A percentile compares a stretch with the other conserved stretches of the same genome.
These are phyloP conservation scores for Pelargonium cotyledonis DNA, from an alignment of 441 rosid species.

Conservation along the genomic window DNA sequence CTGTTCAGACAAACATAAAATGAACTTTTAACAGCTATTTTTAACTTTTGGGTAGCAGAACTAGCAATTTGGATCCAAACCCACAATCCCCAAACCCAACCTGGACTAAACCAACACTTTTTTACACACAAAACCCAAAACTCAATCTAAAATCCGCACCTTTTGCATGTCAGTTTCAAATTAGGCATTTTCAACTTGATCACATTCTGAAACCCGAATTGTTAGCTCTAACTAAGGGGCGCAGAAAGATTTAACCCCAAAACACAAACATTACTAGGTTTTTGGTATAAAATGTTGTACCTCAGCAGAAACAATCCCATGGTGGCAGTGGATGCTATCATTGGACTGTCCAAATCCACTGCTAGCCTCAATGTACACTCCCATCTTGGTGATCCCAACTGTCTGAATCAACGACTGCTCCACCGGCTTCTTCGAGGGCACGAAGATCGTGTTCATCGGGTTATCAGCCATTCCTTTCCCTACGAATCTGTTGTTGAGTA, in stretches of 20 bases:
- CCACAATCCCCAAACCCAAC: no score
- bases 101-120: no score
- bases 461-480: constrained; percentile 93
- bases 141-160: no score
- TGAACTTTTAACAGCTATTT: background rate
- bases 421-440: constrained; percentile 54
- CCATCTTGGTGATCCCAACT: constrained; percentile 83
- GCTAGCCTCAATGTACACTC: constrained; percentile 91
- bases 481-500: constrained; percentile 52
- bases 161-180: background rate
- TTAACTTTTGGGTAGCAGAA: background rate
- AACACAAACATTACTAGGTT: no score
- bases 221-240: no score
- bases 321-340: constrained; percentile 71
- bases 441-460: constrained; percentile 84
- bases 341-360: constrained; percentile 79
- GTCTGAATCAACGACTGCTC: constrained; percentile 72
- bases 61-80: background rate
- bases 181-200: no score
- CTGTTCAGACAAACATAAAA: constrained; percentile 26
- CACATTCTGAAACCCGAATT: no score
- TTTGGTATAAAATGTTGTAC: constrained; percentile 26
- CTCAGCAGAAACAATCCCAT: constrained; percentile 80
- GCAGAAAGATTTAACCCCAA: no score
- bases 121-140: no score